Percentiles rank a stretch among this genome's conserved stretches.
Conservation (phyloP, 371 early-diverging fungal genomes). For the Mortierella sp. region DNA sequence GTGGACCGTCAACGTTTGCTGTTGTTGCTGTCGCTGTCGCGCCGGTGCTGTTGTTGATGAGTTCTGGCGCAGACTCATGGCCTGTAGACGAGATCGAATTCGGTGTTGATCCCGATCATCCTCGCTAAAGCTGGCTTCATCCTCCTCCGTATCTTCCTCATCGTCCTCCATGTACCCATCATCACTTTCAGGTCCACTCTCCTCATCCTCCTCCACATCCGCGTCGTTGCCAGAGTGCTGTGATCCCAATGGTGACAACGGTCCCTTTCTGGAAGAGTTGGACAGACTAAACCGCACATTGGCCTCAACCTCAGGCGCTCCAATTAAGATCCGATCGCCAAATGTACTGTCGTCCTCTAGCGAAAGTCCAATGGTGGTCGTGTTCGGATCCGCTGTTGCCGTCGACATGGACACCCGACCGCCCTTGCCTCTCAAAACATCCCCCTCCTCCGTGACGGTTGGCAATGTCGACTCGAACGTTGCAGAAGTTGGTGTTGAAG, state of each 20-base stretch:
- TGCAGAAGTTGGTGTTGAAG: background rate
- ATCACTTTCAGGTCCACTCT: constrained; percentile 23
- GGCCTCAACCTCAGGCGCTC: background rate
- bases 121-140: constrained; percentile 11
- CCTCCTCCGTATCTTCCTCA: constrained; percentile 27
- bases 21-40: background rate
- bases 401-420: constrained; percentile 11
- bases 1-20: background rate
- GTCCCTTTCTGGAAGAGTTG: background rate
- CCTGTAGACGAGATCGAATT: background rate
- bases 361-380: constrained; percentile 25
- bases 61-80: constrained; percentile 9
- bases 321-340: background rate
- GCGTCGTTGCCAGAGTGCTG: constrained; percentile 42
- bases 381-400: background rate
- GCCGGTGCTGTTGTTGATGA: background rate
- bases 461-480: background rate
- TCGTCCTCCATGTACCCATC: constrained; percentile 36
- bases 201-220: constrained; percentile 34
- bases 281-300: constrained; percentile 6
- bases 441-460: background rate
- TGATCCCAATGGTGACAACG: constrained; percentile 16
- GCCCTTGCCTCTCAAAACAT: background rate
- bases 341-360: constrained; percentile 16
- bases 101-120: background rate